These are phyloP conservation scores for Venturia effusa DNA, from an alignment of 2,329 filamentous ascomycete genomes.

Conservation along the genomic window DNA sequence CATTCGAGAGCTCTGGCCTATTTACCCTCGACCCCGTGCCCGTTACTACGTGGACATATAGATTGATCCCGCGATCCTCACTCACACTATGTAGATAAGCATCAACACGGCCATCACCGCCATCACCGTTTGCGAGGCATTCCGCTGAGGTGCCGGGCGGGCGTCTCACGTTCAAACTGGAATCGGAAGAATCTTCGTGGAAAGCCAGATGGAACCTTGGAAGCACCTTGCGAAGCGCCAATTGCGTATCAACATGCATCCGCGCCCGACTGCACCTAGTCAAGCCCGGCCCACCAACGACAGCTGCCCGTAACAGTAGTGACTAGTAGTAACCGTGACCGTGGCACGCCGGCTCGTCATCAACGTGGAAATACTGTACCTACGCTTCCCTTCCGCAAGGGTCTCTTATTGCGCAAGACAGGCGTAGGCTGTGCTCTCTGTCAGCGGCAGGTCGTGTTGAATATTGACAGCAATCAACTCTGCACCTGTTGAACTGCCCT, in stretches of 20 bases:
- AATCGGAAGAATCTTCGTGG: neutral
- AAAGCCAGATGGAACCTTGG: neutral
- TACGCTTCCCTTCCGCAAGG: neutral
- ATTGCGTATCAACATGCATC: neutral
- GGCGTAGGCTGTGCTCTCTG: slow-evolving; percentile 1
- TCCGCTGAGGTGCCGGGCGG: neutral
- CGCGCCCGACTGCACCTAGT: neutral
- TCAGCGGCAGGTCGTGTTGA: slow-evolving; percentile 5
- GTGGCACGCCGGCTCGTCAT: neutral
- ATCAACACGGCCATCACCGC: neutral
- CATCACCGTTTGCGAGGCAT: neutral
- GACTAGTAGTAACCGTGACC: neutral
- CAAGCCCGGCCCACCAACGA: neutral
- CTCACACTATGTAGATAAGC: too few species aligned
- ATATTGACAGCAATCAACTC: neutral
- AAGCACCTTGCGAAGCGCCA: neutral
- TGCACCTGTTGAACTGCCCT: neutral
- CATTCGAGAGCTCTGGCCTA: slow-evolving; percentile 3
- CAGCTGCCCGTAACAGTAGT: neutral
- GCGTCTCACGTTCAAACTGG: too few species aligned
- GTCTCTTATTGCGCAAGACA: slow-evolving; percentile 1
- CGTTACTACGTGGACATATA: slow-evolving; percentile 3
- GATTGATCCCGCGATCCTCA: neutral
- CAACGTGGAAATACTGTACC: neutral
- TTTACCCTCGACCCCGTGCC: neutral